Evolutionary conservation across 768 basidiomycete genomes (phyloP).

Genomic region (Tricholoma sp.): DNA sequence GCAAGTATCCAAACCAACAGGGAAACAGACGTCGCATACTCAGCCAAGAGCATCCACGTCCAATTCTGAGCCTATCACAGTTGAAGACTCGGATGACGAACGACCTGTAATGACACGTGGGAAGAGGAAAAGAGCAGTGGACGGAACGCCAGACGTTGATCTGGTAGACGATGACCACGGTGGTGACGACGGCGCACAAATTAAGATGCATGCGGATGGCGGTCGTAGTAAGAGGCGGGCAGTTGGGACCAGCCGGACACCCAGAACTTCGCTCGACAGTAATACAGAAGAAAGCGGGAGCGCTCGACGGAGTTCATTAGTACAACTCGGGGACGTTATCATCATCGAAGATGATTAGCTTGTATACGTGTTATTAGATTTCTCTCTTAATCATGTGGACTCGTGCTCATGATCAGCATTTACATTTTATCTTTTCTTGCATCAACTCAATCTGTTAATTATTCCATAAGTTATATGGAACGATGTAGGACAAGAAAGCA

Average conservation of each 20-base stretch:
- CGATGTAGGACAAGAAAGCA: neutral
- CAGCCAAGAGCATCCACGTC: constrained; percentile 10
- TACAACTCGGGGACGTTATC: constrained; percentile 36
- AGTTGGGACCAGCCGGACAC: constrained; percentile 14
- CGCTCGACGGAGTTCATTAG: constrained; percentile 10
- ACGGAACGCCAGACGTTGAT: constrained; percentile 22
- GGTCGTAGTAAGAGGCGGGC: constrained; percentile 14
- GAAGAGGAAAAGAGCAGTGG: constrained; percentile 31
- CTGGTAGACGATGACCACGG: constrained; percentile 24
- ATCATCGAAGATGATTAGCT: constrained; percentile 30
- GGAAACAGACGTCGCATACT: constrained; percentile 28
- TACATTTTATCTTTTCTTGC: neutral
- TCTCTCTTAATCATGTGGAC: neutral
- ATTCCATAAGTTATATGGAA: neutral
- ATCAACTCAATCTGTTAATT: neutral
- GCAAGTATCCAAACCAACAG: constrained; percentile 25
- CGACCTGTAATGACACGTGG: constrained; percentile 1
- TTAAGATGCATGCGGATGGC: constrained; percentile 10
- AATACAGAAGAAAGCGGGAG: constrained; percentile 12
- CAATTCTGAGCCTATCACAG: constrained; percentile 17
- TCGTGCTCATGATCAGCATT: neutral
- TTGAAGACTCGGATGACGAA: constrained; percentile 27
- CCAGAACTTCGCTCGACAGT: constrained; percentile 10
- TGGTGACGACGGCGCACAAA: constrained; percentile 14
- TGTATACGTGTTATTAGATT: neutral